Conservation (phyloP, 2,329 filamentous ascomycete species). For the Pseudogymnoascus sp. region DNA sequence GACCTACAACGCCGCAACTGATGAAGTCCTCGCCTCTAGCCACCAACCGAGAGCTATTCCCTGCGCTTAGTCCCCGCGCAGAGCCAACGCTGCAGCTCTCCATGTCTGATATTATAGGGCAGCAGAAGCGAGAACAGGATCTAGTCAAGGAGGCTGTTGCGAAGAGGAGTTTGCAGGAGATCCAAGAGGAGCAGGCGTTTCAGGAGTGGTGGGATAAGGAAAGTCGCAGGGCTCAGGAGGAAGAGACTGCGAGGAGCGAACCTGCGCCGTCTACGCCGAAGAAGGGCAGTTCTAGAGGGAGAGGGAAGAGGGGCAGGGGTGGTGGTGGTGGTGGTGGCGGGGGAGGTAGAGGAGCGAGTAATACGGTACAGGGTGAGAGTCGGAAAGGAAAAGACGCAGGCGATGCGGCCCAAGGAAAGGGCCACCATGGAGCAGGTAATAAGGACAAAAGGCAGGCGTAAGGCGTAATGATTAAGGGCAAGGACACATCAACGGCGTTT, state of each 20-base stretch:
- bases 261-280: constrained; percentile 9
- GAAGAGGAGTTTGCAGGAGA: constrained; percentile 85
- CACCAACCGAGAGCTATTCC: background rate
- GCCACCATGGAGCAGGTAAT: background rate
- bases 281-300: background rate
- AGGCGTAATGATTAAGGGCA: background rate
- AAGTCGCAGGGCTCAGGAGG: constrained; percentile 59
- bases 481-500: background rate
- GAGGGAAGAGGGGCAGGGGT: background rate
- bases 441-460: background rate
- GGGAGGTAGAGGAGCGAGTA: background rate
- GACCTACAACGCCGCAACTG: constrained; percentile 19
- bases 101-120: constrained; percentile 79
- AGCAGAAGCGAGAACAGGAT: constrained; percentile 79
- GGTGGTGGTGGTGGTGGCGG: background rate
- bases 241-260: constrained; percentile 19
- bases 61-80: background rate
- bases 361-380: background rate
- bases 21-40: background rate
- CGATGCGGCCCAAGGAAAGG: background rate
- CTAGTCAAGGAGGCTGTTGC: constrained; percentile 74
- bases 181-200: constrained; percentile 94
- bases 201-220: constrained; percentile 95
- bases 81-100: constrained; percentile 54
- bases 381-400: background rate